Conservation (phyloP, 495 filamentous ascomycete genomes). For the Penicillium longicatenatum region DNA sequence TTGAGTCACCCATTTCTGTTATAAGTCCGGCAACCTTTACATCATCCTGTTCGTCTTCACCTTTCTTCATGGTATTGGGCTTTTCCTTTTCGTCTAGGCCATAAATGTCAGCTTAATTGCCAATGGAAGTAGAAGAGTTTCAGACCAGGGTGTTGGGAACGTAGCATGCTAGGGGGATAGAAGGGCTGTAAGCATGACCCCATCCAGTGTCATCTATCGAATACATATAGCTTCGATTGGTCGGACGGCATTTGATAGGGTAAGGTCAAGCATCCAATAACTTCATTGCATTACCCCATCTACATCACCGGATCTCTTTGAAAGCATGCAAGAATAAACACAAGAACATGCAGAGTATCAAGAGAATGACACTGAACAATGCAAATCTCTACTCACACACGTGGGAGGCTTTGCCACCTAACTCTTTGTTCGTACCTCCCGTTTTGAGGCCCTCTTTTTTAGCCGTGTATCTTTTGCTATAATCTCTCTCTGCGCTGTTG, state of each 20-base stretch:
- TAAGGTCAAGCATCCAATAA: no score
- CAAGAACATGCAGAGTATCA: neutral
- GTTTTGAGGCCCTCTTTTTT: neutral
- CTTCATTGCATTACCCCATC: no score
- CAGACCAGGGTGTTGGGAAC: neutral
- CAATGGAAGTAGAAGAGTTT: neutral
- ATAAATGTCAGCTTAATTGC: neutral
- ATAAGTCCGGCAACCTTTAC: neutral
- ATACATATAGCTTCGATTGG: no score
- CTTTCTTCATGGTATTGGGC: neutral
- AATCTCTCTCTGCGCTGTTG: neutral
- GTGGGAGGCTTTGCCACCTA: neutral
- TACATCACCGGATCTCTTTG: no score
- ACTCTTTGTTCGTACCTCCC: neutral
- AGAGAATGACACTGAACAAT: neutral
- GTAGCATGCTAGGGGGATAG: neutral
- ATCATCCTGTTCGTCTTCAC: neutral
- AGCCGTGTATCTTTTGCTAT: neutral
- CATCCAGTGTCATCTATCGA: no score
- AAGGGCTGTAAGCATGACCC: no score
- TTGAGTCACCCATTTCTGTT: neutral
- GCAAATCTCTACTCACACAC: neutral
- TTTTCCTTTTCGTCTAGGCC: neutral
- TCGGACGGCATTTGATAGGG: no score
- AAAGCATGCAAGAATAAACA: no score